Evolutionary conservation across 176 grass and related monocot species (phyloP), one percentile per base, ranked within the genome.

Genomic region (Coix lacrymajobi): DNA sequence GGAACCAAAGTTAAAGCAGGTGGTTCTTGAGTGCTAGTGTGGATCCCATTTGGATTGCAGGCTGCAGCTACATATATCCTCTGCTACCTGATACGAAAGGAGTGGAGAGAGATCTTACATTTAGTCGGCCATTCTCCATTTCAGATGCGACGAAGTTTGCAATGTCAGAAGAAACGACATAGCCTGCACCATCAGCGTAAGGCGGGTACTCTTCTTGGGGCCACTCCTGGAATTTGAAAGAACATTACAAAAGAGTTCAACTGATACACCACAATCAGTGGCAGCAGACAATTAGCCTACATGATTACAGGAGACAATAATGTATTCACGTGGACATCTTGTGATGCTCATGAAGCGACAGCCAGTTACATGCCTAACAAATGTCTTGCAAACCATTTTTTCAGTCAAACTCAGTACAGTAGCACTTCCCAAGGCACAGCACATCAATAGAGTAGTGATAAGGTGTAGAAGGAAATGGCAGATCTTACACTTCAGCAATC

Each of bases 151-250:
- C 75, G 60, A 94, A 91, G 22, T 46, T 88, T 44, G 92, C 89
- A 17, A 91, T 86, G 68, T 94, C 88, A 56, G 88, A 94, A 30
- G 92, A 94, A 56, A 94, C 70, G 70, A 94, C 66, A 40, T 94
- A 94, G 66, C 89, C 89, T 31, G 92, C 84, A 87, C 92, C 89
- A 87, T 94, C 85, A 0, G 92, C 86, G 36, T 94, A 94, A 10
- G 86, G 77, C 28, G 92, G 92, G 81, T 94, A 94, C 30, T 64
- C 70, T 30, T 81, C 88, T 37, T 44, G 56, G 74, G 88, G 83
- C 92, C 88, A 94, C 69, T 94, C 92, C 92, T 94, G 86, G 66
- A 91, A 89, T 79, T 79, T 48, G 7, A 73, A 24, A 32, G 56
- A 81, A 81, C 46, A 12, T 83, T 49, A 78, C 45, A 69, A 38